Evolutionary conservation across 208 protist species (phyloP), one percentile per base, ranked within the genome.

Genomic region (Histomonas meleagridis): DNA sequence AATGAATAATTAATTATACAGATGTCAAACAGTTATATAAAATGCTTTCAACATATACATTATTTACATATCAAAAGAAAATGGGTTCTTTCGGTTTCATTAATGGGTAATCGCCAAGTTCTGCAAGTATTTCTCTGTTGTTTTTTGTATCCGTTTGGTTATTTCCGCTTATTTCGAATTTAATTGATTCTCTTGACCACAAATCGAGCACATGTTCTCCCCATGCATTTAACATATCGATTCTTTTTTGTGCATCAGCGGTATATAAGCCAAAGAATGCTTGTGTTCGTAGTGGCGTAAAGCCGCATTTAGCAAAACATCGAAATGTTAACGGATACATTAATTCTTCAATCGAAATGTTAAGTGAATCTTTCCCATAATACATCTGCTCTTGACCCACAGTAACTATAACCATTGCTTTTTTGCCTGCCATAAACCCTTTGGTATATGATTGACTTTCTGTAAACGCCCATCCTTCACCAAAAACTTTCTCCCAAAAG

Each of bases 401-500:
- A 38, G 76, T 86, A 12, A 86, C 76, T 21, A 12, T 23, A 38
- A 86, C 76, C 76, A 86, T 86, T 38, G 76, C 76, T 28, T 86
- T 86, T 46, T 86, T 86, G 23, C 76, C 76, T 32, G 40, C 46
- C 76, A 86, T 86, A 35, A 46, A 86, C 16, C 76, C 76, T 38
- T 43, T 86, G 16, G 18, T 14, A 14, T 26, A 43, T 86, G 51
- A 14, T 2, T 43, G 7, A 38, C 14, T 49, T 38, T 32, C n/a
- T 32, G 76, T 23, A 35, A 86, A 86, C 18, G 76, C 76, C 76
- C 76, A 86, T 28, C 76, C 76, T 86, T 86, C 76, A 14, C 76
- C 76, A 86, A 86, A 86, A 55, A 86, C 76, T 35, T 86, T 86
- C 26, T 86, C 76, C 76, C 76, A 86, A 40, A 40, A 86, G 38